These are phyloP conservation scores for Westerdykella aurantiaca DNA, from an alignment of 2,329 filamentous ascomycete species.

Conservation along the genomic window DNA sequence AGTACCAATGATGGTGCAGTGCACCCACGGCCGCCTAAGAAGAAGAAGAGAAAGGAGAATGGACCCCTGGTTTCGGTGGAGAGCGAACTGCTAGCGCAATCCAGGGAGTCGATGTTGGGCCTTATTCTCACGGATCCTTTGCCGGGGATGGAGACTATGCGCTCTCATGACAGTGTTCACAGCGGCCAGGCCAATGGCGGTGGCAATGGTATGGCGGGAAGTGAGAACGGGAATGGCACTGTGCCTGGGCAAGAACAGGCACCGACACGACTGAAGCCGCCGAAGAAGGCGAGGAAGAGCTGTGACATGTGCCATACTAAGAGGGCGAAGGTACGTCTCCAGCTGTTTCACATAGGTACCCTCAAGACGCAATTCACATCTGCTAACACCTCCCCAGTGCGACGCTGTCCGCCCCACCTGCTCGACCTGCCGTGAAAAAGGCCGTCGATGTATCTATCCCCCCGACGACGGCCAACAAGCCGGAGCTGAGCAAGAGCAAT, in stretches of 20 bases:
- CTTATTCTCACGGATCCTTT: constrained; percentile 26
- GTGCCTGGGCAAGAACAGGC: constrained; percentile 3
- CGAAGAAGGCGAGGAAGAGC: constrained; percentile 26
- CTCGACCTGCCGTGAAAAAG: constrained; percentile 32
- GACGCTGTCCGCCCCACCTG: constrained; percentile 32
- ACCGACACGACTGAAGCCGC: constrained; percentile 1
- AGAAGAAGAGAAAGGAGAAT: constrained; percentile 20
- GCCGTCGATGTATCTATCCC: constrained; percentile 31
- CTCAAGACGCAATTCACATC: neutral
- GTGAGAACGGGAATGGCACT: too few species aligned
- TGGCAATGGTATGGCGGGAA: too few species aligned
- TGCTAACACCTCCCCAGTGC: constrained; percentile 22
- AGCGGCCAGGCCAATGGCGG: too few species aligned
- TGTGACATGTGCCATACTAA: constrained; percentile 35
- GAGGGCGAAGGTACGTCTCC: constrained; percentile 30
- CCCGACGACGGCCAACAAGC: constrained; percentile 15
- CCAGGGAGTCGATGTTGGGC: constrained; percentile 33
- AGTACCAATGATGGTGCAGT: too few species aligned
- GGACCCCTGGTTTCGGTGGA: constrained; percentile 33
- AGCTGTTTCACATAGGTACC: neutral
- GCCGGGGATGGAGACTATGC: too few species aligned
- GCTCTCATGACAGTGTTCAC: too few species aligned
- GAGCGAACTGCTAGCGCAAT: constrained; percentile 34
- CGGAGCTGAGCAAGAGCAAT: constrained; percentile 2
- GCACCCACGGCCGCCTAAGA: constrained; percentile 11